phyloP scores from a whole-genome alignment of 345 rosid species.

The Moricandia moricandioides region DNA sequence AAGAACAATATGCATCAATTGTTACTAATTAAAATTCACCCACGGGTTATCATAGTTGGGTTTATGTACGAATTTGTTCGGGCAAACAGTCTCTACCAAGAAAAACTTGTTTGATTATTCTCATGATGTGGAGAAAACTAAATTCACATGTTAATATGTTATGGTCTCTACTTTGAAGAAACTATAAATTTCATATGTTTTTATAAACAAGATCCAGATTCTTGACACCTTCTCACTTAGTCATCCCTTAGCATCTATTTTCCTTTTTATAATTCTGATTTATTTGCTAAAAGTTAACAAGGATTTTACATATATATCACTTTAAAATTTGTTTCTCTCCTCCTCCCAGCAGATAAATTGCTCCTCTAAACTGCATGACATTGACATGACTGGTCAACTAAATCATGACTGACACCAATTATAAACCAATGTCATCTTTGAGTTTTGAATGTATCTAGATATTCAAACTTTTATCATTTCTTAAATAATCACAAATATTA shows the following conservation, averaged over 20 bases:
- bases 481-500: neutral
- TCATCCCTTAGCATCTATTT: neutral
- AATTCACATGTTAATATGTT: neutral
- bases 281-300: neutral
- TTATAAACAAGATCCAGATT: neutral
- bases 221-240: neutral
- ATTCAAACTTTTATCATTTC: neutral
- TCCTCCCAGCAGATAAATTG: neutral
- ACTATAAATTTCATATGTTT: neutral
- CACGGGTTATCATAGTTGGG: too few species aligned
- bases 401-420: neutral
- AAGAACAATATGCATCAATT: too few species aligned
- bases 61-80: neutral
- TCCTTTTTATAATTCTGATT: neutral
- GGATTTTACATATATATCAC: neutral
- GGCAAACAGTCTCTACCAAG: neutral
- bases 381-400: neutral
- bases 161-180: neutral
- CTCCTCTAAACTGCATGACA: conserved; percentile 6
- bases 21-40: too few species aligned
- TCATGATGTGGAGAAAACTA: neutral
- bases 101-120: neutral
- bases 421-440: neutral
- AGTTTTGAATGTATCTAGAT: neutral
- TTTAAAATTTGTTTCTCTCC: neutral